Base-by-base conservation (phyloP, 2,329 filamentous ascomycete species). In the Claviceps lovelessii region DNA sequence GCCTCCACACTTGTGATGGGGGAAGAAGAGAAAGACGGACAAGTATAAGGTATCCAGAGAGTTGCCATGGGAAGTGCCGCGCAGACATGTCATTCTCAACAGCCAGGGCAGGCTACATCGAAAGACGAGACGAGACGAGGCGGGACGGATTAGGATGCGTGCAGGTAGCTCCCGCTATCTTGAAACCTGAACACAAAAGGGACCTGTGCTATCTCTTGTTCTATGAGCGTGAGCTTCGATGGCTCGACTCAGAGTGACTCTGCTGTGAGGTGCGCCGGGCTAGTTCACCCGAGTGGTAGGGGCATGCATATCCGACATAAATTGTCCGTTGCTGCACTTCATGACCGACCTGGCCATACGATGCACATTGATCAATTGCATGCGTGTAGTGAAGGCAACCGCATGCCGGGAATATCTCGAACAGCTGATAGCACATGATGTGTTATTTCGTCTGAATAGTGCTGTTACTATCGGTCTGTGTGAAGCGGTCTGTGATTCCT, bases 381-480 rank as follows among this genome's bases (percentile, higher is more conserved):
- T 95, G 90, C 65, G 85, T 79, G 75, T 91, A 88, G 76, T 95
- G 94, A 62, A 91, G 77, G 72, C 90, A 95, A 59, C 83, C 80
- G 77, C 90, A 95, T 55, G 85, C 87, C 54, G 89, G 84, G 75
- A 90, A 95, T 56, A 88, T 78, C 70, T 95, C 90, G 63, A 91
- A 76, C 58, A 95, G 72, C 72, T 90, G 87, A 65, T 88, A 90
- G 66, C 90, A 95, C 90, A 95, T 95, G 58, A 60, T 42, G 1
- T 76, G 68, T 52, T 33, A 6, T 49, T 23, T 45, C 19, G 39
- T 19, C 17, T n/a, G 29, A 33, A 23, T 9, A 31, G 4, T 4
- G 19, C 19, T 51, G 13, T 10, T n/a, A 7, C 17, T 19, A 37
- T 35, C 10, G n/a, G 35, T 15, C 35, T 53, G 11, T 47, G 39